These are phyloP conservation scores for Cercospora sp. DNA, from an alignment of 2,329 filamentous ascomycete genomes.

Conservation along the genomic window DNA sequence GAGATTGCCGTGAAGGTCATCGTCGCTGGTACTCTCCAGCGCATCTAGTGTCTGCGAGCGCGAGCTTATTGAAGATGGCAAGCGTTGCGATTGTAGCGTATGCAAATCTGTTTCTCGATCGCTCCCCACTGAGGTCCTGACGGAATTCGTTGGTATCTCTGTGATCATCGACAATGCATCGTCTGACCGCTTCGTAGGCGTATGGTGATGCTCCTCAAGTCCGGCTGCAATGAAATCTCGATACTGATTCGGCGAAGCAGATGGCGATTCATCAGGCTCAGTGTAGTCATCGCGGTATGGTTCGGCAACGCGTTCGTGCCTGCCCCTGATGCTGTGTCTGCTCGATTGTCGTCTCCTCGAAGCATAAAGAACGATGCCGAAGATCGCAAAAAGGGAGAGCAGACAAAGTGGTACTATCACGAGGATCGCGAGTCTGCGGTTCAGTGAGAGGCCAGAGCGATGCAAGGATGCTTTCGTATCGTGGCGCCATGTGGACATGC, in stretches of 20 bases:
- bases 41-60: neutral
- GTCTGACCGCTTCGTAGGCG: neutral
- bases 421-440: constrained; percentile 12
- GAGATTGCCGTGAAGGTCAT: constrained; percentile 13
- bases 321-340: neutral
- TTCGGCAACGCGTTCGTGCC: neutral
- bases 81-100: neutral
- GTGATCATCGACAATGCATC: constrained; percentile 7
- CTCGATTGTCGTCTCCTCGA: constrained; percentile 10
- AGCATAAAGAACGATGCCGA: constrained; percentile 12
- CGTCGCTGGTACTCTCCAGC: constrained; percentile 11
- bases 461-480: neutral
- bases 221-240: neutral
- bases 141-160: constrained; percentile 5
- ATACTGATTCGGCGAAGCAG: neutral
- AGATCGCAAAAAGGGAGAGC: constrained; percentile 12
- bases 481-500: neutral
- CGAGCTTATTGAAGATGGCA: neutral
- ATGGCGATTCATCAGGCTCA: neutral
- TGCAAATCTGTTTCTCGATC: neutral
- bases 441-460: neutral
- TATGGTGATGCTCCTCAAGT: neutral
- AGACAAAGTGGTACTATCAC: constrained; percentile 15
- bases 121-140: neutral
- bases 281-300: neutral